Evolutionary conservation across 2,329 filamentous ascomycete species (phyloP), one percentile per base, ranked within the genome.

Genomic region (Epichloe festucae): DNA sequence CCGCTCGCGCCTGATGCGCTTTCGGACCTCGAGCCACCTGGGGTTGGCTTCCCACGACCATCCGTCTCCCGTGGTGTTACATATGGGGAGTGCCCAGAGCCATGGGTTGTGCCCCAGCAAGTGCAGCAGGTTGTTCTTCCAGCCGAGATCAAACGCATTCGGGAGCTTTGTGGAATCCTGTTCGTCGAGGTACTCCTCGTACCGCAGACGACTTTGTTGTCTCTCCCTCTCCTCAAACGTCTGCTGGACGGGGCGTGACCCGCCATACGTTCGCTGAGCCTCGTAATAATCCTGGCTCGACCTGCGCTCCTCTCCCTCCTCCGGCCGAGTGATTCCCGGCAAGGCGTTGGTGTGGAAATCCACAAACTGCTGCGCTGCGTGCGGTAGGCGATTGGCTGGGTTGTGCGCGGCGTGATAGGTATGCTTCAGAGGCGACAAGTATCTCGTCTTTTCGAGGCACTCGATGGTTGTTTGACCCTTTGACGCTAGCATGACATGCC

Each of bases 401-500:
- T 77, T 72, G 55, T 78, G 74, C 46, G 78, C 73, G 51, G 83
- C 77, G 55, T 79, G 73, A 62, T 87, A 82, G 63, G 91, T 77
- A 47, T 78, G 78, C 52, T 85, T 79, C 54, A 95, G 66, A 0
- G 89, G 88, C 10, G 86, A 89, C 7, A 95, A 77, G 68, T 98
- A 98, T 51, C 93, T 80, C 2, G 91, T 97, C 73, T 93, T 96
- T 68, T 98, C 93, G 54, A 98, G 73, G 61, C 86, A 95, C 67
- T 98, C 93, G 53, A 98, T 96, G 3, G 93, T 98, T 1, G 93
- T 98, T 68, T 94, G 83, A 3, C 88, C 89, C 27, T 79, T 78
- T 50, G 78, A 71, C 1, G 88, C 87, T 1, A 98, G 76, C 65
- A 86, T 81, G 52, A 97, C 76, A 72, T 98, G 93, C 90, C 93